phyloP scores from a whole-genome alignment of 2,329 filamentous ascomycete species.

The Cordyceps tenuipes region DNA sequence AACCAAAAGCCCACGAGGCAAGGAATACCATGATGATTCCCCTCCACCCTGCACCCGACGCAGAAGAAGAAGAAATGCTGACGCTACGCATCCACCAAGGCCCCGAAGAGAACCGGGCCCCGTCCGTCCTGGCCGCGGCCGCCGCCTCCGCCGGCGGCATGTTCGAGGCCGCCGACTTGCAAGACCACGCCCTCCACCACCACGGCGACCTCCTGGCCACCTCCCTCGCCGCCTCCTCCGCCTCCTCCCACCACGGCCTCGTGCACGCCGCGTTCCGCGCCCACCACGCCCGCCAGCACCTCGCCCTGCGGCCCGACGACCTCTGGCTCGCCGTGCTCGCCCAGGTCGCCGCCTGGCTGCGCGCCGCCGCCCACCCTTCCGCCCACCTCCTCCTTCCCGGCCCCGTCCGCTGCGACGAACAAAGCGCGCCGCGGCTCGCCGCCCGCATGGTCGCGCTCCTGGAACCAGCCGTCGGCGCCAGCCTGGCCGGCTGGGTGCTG shows the following conservation, averaged over 20 bases:
- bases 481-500: conserved; percentile 37
- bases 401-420: background rate
- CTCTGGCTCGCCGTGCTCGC: conserved; percentile 41
- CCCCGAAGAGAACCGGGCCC: no score
- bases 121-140: no score
- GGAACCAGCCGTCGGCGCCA: background rate
- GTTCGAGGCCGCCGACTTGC: background rate
- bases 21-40: background rate
- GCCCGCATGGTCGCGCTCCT: conserved; percentile 1
- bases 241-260: conserved; percentile 27
- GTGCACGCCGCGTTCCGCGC: conserved; percentile 26
- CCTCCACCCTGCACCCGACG: no score
- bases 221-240: background rate
- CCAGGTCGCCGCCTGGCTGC: conserved; percentile 36
- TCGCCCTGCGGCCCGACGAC: conserved; percentile 40
- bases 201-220: background rate
- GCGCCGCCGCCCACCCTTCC: conserved; percentile 30
- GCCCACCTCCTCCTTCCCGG: background rate
- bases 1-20: background rate
- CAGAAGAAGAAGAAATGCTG: background rate
- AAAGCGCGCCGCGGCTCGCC: conserved; percentile 16
- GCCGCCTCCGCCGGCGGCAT: background rate
- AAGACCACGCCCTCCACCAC: background rate
- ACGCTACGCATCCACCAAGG: background rate
- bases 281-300: conserved; percentile 33